These are phyloP conservation scores for Turritis glabra DNA, from an alignment of 345 rosid genomes.

Conservation along the genomic window DNA sequence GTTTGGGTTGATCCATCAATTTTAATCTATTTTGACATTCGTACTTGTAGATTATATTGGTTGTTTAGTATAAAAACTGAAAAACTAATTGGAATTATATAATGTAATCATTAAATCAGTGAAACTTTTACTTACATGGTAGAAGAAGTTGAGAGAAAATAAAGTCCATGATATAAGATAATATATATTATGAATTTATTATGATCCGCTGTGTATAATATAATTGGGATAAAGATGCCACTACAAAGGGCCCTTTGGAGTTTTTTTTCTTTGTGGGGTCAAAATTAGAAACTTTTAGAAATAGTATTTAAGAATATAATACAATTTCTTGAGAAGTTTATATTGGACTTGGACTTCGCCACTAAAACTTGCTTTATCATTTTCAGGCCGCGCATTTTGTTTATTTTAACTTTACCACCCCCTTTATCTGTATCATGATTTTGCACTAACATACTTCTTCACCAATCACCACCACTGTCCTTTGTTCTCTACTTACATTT, in stretches of 20 bases:
- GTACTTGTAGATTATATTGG: no score
- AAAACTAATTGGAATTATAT: neutral
- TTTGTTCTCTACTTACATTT: neutral
- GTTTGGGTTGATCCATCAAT: no score
- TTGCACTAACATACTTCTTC: neutral
- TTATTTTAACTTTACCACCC: neutral
- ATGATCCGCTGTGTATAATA: no score
- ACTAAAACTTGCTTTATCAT: conserved; percentile 22
- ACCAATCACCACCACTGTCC: neutral
- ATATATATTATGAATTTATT: neutral
- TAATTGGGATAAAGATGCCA: conserved; percentile 2
- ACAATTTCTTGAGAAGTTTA: neutral
- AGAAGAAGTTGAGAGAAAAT: neutral
- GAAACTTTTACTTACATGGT: neutral
- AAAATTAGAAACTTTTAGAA: neutral
- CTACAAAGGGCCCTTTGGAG: neutral
- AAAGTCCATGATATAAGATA: neutral
- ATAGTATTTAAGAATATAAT: neutral
- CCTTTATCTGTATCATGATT: neutral
- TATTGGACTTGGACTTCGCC: conserved; percentile 1
- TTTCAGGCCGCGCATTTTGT: conserved; percentile 18
- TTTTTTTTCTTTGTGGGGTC: conserved; percentile 1
- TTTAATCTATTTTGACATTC: no score
- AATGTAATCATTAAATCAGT: neutral
- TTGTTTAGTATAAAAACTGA: neutral